Conservation (phyloP, 1,139 yeast genomes). For the Magnusiomyces sp. region DNA sequence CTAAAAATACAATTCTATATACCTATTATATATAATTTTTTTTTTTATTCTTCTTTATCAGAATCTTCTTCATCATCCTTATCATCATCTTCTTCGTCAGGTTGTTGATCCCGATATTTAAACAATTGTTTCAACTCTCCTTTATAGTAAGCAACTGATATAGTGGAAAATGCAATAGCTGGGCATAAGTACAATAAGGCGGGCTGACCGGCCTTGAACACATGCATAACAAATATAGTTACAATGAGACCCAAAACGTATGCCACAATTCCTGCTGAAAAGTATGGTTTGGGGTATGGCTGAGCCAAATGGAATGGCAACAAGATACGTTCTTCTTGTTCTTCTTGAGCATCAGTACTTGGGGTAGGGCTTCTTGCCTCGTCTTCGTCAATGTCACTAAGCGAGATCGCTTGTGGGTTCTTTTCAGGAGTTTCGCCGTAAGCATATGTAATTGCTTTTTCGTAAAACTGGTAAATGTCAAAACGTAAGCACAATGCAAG, state of each 20-base stretch:
- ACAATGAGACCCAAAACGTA: constrained; percentile 40
- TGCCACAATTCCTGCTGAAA: constrained; percentile 36
- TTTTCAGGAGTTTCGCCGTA: constrained; percentile 50
- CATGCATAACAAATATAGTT: constrained; percentile 38
- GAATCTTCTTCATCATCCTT: constrained; percentile 3
- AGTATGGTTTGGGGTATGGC: constrained; percentile 40
- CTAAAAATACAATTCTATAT: too few relatives aligned
- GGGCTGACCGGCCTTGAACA: constrained; percentile 49
- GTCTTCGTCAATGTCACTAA: constrained; percentile 41
- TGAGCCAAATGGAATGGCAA: constrained; percentile 36
- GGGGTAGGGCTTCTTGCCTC: constrained; percentile 26
- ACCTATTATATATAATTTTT: neutral
- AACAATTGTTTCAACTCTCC: constrained; percentile 40
- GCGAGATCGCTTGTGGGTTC: constrained; percentile 41
- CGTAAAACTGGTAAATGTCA: constrained; percentile 40
- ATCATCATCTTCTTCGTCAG: constrained; percentile 10
- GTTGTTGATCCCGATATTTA: constrained; percentile 31
- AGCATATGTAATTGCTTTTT: constrained; percentile 12
- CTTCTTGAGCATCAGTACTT: neutral
- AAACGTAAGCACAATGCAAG: constrained; percentile 43
- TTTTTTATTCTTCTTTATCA: constrained; percentile 6
- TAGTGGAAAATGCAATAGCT: constrained; percentile 34
- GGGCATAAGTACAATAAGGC: constrained; percentile 62
- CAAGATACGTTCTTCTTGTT: neutral
- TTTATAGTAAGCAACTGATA: constrained; percentile 28